Evolutionary conservation across 2,329 filamentous ascomycete genomes (phyloP).

Genomic region (Colletotrichum sidae): DNA sequence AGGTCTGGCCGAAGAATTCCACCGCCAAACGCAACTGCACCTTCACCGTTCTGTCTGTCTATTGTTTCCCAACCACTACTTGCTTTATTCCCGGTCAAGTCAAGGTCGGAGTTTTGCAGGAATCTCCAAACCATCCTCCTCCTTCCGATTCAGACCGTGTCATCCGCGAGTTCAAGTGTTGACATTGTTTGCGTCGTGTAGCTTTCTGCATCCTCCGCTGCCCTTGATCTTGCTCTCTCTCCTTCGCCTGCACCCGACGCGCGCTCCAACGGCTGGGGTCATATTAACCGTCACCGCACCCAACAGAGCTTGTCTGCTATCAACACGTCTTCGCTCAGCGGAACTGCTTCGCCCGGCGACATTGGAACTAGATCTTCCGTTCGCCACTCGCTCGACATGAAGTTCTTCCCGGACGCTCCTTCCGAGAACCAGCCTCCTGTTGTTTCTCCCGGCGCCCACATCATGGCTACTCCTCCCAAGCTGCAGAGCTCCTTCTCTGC

Average conservation of each 20-base stretch:
- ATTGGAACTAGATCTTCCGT: slow-evolving; percentile 60
- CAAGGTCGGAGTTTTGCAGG: slow-evolving; percentile 28
- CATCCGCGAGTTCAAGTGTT: slow-evolving; percentile 42
- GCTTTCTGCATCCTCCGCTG: slow-evolving; percentile 84
- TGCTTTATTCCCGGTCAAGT: neutral
- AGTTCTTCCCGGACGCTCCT: slow-evolving; percentile 60
- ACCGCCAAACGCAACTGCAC: slow-evolving; percentile 21
- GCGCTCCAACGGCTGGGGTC: slow-evolving; percentile 66
- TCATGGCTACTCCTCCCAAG: slow-evolving; percentile 75
- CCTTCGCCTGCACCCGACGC: slow-evolving; percentile 73
- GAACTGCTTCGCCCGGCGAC: slow-evolving; percentile 55
- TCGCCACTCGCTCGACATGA: slow-evolving; percentile 69
- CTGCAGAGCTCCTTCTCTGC: slow-evolving; percentile 90
- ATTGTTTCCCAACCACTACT: slow-evolving; percentile 8
- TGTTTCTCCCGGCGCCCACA: slow-evolving; percentile 60
- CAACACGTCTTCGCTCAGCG: slow-evolving; percentile 50
- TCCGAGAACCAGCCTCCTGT: slow-evolving; percentile 51
- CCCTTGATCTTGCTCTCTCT: slow-evolving; percentile 81
- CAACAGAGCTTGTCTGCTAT: slow-evolving; percentile 68
- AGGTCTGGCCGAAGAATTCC: neutral
- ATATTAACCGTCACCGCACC: slow-evolving; percentile 76
- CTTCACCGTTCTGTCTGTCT: slow-evolving; percentile 3
- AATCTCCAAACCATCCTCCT: neutral
- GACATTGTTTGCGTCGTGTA: slow-evolving; percentile 57
- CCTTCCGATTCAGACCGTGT: slow-evolving; percentile 31